Evolutionary conservation across 305 asterid species (phyloP), one percentile per base, ranked within the genome.

Genomic region (Andrographis paniculata): DNA sequence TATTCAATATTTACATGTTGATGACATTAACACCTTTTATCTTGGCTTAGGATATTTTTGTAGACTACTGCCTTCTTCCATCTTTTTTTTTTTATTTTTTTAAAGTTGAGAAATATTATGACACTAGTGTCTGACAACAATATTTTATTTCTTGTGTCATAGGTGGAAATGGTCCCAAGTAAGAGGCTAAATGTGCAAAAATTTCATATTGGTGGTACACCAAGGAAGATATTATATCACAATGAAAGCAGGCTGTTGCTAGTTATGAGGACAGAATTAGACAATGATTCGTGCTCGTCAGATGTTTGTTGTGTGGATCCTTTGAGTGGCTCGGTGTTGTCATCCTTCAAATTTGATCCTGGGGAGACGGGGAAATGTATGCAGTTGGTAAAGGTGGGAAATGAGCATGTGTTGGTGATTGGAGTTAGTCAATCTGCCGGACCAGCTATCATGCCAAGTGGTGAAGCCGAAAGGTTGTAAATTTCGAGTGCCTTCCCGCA

Each of bases 151-250:
- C 53, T 54, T 55, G 52, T 63, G 50, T 70, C 58, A 23, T 64
- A 91, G 98, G 96, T 80, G 75, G 99, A 87, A 69, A 87, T 91
- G 99, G 95, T 87, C 59, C 95, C 93, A 31, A 83, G 87, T 66
- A 91, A 87, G 76, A 76, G 96, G 82, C 96, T 91, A 55, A 91
- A 83, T 66, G 96, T 87, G 66, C 99, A 91, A 76, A 91, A 83
- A 58, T 87, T 91, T 70, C 87, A 67, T 62, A 78, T 91, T 58
- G 99, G 85, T n/a, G 95, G 96, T 57, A 91, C 99, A 36, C 94
- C 99, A 13, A 75, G 95, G 74, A 91, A 87, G 72, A 81, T 91
- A 64, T 48, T 87, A 55, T 87, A 76, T 70, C 99, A 91, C 53
- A 68, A 67, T 42, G 96, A 79, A 52, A 87, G 96, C 71, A 80